Evolutionary conservation across 2,329 filamentous ascomycete genomes (phyloP).

Genomic region (Fusarium sp.): DNA sequence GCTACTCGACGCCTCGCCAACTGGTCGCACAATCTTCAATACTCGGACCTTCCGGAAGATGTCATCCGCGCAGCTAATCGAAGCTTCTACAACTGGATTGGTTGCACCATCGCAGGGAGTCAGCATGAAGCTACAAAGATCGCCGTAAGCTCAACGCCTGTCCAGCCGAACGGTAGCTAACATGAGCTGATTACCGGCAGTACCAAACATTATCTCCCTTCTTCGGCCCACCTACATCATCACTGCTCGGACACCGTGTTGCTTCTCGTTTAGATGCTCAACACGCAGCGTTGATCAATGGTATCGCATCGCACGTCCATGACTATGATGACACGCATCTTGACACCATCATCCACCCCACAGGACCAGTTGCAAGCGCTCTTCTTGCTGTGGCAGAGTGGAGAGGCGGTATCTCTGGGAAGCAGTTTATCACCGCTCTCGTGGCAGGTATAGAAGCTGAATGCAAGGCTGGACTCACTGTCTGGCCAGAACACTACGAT

Average conservation of each 20-base stretch:
- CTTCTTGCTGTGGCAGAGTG: neutral
- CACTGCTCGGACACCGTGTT: neutral
- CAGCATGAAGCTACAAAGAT: neutral
- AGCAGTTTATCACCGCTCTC: neutral
- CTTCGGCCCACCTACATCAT: neutral
- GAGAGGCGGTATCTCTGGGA: neutral
- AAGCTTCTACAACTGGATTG: constrained; percentile 5
- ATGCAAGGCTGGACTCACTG: neutral
- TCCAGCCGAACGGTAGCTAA: neutral
- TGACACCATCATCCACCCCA: neutral
- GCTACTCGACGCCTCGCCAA: neutral
- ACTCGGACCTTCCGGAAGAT: neutral
- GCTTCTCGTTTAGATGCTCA: neutral
- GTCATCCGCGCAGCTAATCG: neutral
- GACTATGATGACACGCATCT: constrained; percentile 6
- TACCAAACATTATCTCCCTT: neutral
- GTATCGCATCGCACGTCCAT: constrained; percentile 4
- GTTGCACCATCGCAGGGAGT: neutral
- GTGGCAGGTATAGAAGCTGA: neutral
- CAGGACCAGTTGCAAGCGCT: neutral
- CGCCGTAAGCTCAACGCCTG: neutral
- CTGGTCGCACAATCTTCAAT: constrained; percentile 1
- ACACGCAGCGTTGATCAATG: neutral
- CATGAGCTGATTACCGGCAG: neutral
- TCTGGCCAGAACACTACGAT: constrained; percentile 1